Evolutionary conservation across 805 yeast genomes (phyloP), one percentile per base, ranked within the genome.

Genomic region (Debaryomyces maramus): DNA sequence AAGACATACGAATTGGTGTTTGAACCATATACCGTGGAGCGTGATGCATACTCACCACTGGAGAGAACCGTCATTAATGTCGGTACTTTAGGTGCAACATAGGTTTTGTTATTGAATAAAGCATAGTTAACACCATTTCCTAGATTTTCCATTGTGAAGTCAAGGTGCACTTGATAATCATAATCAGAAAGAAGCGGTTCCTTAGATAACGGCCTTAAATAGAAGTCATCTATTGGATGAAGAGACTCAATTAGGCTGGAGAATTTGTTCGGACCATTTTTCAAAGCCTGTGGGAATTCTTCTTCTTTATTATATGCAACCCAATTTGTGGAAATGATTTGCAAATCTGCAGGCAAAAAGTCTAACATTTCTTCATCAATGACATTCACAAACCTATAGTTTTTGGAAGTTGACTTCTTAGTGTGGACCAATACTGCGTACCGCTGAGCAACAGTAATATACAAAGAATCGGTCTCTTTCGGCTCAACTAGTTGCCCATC

Each of bases 41-140:
- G 70, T 26, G 74, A 64, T 19, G 84, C 78, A 38, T 67, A 58
- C 2, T 81, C 76, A 34, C 87, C 88, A 24, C 96, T 76, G 32
- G 83, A 70, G 53, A 88, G 58, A n/a, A 78, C 96, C 3, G 96
- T 80, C 64, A 80, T 75, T 45, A 93, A 69, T 5, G 90, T 70
- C 36, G 99, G 99, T 11, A 91, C 95, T 65, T 80, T 84, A 48
- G 98, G 96, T 27, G 77, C 61, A 24, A 77, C 70, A 65, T 78
- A 93, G 17, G 95, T 77, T 56, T 86, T 72, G 60, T 88, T 84
- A 74, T 91, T 90, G 83, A 91, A 88, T 70, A 91, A 85, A n/a
- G 98, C 98, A 60, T 93, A 93, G 71, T 89, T 89, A 47, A 83
- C 73, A 71, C 99, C 99, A 63, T 88, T 72, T 35, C 74, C 76